Conservation (phyloP, 2,329 filamentous ascomycete genomes). For the Bimuria novae-zelandiae region DNA sequence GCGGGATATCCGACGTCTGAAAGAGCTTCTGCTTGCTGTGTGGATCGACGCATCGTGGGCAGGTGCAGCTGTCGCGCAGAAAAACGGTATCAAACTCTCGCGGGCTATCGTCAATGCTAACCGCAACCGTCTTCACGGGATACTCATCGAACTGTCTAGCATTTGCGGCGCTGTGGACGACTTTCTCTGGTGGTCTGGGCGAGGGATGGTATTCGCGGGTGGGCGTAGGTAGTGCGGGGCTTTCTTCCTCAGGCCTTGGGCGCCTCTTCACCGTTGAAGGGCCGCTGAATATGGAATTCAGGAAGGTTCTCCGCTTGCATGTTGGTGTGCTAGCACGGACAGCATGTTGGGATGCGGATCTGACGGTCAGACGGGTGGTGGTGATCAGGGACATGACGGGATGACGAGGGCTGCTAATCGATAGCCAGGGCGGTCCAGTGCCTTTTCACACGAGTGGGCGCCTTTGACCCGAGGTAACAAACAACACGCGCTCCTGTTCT, state of each 20-base stretch:
- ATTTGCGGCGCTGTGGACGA: slow-evolving; percentile 22
- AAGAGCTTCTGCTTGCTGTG: slow-evolving; percentile 68
- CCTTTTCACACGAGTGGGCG: slow-evolving; percentile 9
- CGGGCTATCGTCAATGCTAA: slow-evolving; percentile 38
- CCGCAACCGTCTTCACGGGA: slow-evolving; percentile 33
- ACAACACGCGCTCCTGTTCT: slow-evolving; percentile 9
- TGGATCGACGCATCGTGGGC: slow-evolving; percentile 61
- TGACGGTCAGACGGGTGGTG: slow-evolving; percentile 23
- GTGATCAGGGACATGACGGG: slow-evolving; percentile 35
- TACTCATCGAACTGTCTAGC: slow-evolving; percentile 26
- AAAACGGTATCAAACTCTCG: slow-evolving; percentile 41
- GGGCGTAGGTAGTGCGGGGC: no score
- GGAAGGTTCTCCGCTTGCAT: slow-evolving; percentile 4
- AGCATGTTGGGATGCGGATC: slow-evolving; percentile 3
- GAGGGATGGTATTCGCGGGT: slow-evolving; percentile 7
- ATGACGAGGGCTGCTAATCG: slow-evolving; percentile 11
- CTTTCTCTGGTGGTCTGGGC: slow-evolving; percentile 10
- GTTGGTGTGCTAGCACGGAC: slow-evolving; percentile 9
- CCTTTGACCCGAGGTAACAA: slow-evolving; percentile 13
- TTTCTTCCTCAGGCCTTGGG: slow-evolving; percentile 6
- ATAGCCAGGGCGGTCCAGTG: slow-evolving; percentile 13
- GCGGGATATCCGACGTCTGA: slow-evolving; percentile 66
- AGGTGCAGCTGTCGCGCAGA: slow-evolving; percentile 64
- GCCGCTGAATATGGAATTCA: slow-evolving; percentile 3
- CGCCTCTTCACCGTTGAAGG: not conserved